Percentiles rank a stretch among this genome's conserved stretches.
Conservation (phyloP, 495 filamentous ascomycete species). For the Rusavskia elegans region DNA sequence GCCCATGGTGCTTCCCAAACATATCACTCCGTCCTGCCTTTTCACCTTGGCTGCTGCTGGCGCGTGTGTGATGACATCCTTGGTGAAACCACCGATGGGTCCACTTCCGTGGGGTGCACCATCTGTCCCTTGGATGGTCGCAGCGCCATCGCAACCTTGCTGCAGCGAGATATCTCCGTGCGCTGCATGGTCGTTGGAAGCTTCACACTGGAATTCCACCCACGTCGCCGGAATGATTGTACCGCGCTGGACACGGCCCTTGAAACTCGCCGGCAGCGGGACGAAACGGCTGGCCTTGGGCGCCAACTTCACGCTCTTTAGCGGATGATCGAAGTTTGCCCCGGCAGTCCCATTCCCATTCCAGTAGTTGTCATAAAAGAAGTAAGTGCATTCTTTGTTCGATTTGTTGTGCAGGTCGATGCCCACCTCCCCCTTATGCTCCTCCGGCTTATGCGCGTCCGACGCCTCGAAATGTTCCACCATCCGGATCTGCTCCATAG, state of each 20-base stretch:
- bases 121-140: conserved; percentile 23
- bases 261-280: conserved; percentile 18
- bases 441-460: neutral
- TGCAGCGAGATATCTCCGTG: conserved; percentile 28
- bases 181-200: conserved; percentile 20
- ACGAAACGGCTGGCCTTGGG: conserved; percentile 18
- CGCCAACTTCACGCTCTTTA: conserved; percentile 17
- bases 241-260: conserved; percentile 28
- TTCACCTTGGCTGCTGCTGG: conserved; percentile 18
- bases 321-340: conserved; percentile 29
- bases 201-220: conserved; percentile 27
- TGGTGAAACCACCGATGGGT: conserved; percentile 16
- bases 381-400: conserved; percentile 16
- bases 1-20: conserved; percentile 21
- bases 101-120: conserved; percentile 14
- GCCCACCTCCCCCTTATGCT: conserved; percentile 14
- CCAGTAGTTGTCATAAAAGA: conserved; percentile 24
- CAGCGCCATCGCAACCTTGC: conserved; percentile 28
- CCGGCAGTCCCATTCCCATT: conserved; percentile 27
- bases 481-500: neutral
- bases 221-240: conserved; percentile 23
- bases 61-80: conserved; percentile 22
- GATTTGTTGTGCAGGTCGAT: conserved; percentile 23
- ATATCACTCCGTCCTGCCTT: conserved; percentile 20
- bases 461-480: neutral